These are phyloP conservation scores for Penicillium sp. DNA, from an alignment of 2,329 filamentous ascomycete genomes.

Conservation along the genomic window DNA sequence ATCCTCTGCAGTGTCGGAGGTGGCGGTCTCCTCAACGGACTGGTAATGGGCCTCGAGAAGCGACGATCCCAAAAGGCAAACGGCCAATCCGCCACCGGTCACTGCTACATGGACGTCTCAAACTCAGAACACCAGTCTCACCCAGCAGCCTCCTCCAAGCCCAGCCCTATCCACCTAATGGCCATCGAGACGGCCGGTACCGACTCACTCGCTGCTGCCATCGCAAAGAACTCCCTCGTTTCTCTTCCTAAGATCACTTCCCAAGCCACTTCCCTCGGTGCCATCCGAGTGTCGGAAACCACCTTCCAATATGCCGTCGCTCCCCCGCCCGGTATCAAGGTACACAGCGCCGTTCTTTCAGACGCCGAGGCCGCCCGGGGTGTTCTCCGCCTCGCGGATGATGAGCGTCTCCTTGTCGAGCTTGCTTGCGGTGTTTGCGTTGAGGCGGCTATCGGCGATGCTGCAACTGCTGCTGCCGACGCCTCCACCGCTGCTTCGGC, in stretches of 20 bases:
- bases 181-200: constrained; percentile 78
- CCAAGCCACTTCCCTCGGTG: constrained; percentile 74
- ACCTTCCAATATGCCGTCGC: constrained; percentile 68
- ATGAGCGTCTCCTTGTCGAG: constrained; percentile 81
- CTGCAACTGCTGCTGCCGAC: constrained; percentile 17
- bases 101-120: constrained; percentile 19
- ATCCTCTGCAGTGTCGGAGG: constrained; percentile 81
- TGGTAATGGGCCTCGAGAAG: constrained; percentile 70
- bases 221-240: constrained; percentile 60
- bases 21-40: constrained; percentile 76
- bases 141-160: constrained; percentile 19
- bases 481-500: constrained; percentile 12
- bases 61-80: constrained; percentile 41
- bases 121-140: constrained; percentile 9
- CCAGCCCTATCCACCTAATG: constrained; percentile 58
- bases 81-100: constrained; percentile 14
- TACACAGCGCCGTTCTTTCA: constrained; percentile 66
- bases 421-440: constrained; percentile 82
- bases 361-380: constrained; percentile 82
- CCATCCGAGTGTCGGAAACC: constrained; percentile 68
- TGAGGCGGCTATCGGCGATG: constrained; percentile 51
- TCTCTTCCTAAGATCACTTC: constrained; percentile 74
- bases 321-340: constrained; percentile 50
- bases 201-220: constrained; percentile 67
- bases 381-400: constrained; percentile 76